A percentile compares a stretch with the other conserved stretches of the same genome.
Conservation (phyloP, 1,284 basidiomycete genomes). For the Paramarasmius palmivorus region DNA sequence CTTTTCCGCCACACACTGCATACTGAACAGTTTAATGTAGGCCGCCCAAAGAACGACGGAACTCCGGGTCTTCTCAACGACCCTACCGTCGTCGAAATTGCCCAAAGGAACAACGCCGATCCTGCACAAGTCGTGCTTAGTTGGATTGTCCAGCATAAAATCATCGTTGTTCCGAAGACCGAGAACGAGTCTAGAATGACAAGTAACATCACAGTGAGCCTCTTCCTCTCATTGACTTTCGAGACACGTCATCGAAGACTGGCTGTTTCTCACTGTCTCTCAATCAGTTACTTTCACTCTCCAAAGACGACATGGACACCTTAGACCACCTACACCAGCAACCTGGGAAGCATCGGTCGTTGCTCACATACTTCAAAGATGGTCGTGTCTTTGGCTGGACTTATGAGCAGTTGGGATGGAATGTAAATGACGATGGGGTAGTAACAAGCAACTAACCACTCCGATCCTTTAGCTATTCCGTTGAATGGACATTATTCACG, state of each 20-base stretch:
- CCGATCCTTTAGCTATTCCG: background rate
- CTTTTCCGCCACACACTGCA: background rate
- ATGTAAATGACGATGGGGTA: constrained; percentile 6
- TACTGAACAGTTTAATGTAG: background rate
- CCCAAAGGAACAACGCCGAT: constrained; percentile 50
- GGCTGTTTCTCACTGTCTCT: no score
- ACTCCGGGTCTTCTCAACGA: constrained; percentile 14
- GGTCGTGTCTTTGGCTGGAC: constrained; percentile 11
- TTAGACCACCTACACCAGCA: constrained; percentile 6
- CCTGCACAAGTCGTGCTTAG: constrained; percentile 27
- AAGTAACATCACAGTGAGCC: constrained; percentile 4
- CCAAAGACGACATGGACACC: background rate
- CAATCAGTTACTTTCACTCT: constrained; percentile 2
- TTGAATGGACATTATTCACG: no score
- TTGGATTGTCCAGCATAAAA: constrained; percentile 9
- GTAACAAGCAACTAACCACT: background rate
- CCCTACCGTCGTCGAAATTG: constrained; percentile 45
- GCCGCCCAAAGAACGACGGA: background rate
- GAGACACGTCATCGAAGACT: no score
- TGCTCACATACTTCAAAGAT: constrained; percentile 4
- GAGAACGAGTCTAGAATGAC: constrained; percentile 9
- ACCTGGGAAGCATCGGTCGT: constrained; percentile 11
- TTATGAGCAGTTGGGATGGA: constrained; percentile 12
- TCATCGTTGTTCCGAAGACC: constrained; percentile 11
- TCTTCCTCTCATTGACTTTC: background rate